Percentiles rank a stretch among this genome's conserved stretches.
phyloP scores from a whole-genome alignment of 495 filamentous ascomycete genomes.

The Penicillium chermesinum region DNA sequence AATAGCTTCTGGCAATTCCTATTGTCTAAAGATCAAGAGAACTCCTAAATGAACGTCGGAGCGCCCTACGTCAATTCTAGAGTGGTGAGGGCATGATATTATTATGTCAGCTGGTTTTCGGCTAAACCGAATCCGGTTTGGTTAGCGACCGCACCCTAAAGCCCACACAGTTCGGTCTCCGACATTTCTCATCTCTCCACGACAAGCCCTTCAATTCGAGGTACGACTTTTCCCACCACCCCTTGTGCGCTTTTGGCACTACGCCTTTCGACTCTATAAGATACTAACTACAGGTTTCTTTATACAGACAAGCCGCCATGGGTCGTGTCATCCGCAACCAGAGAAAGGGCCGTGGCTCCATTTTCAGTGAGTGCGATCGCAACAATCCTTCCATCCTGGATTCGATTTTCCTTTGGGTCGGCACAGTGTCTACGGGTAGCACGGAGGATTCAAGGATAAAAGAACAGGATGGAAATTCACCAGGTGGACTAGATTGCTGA shows the following conservation, averaged over 20 bases:
- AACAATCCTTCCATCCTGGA: slow-evolving; percentile 17
- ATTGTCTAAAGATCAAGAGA: no score
- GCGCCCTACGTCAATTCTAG: not conserved
- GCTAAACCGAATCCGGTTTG: slow-evolving; percentile 41
- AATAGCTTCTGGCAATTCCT: no score
- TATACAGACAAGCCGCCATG: slow-evolving; percentile 51
- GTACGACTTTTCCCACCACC: slow-evolving; percentile 41
- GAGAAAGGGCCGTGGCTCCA: slow-evolving; percentile 96
- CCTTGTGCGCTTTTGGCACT: slow-evolving; percentile 8
- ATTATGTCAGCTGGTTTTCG: slow-evolving; percentile 13
- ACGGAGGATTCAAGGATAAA: slow-evolving; percentile 2
- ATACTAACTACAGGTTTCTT: slow-evolving; percentile 38
- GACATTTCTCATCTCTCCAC: slow-evolving; percentile 45
- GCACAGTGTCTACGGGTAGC: slow-evolving; percentile 10
- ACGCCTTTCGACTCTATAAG: slow-evolving; percentile 20
- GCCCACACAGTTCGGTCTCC: slow-evolving; percentile 44
- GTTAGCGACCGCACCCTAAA: slow-evolving; percentile 48
- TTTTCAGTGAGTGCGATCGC: slow-evolving; percentile 77
- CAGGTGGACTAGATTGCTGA: slow-evolving; percentile 37
- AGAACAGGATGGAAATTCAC: slow-evolving; percentile 13
- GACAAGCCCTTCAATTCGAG: slow-evolving; percentile 48
- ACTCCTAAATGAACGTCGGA: no score
- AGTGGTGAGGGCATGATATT: not conserved
- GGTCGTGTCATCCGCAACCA: slow-evolving; percentile 92
- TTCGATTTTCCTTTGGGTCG: slow-evolving; percentile 14